These are phyloP conservation scores for Pyronema omphalodes DNA, from an alignment of 495 filamentous ascomycete genomes.

Conservation along the genomic window DNA sequence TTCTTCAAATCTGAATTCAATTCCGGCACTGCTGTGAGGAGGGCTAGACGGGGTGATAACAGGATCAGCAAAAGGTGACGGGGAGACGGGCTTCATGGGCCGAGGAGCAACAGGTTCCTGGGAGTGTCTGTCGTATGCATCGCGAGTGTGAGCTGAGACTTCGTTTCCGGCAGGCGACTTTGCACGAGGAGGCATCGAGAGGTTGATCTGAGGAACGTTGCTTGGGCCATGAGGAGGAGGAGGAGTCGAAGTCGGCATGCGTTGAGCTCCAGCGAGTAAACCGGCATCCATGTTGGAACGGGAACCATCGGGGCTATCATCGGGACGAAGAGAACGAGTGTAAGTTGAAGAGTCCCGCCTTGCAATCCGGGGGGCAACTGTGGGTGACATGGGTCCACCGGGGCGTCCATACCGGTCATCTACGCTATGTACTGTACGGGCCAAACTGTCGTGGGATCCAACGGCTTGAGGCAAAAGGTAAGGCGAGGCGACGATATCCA, in stretches of 20 bases:
- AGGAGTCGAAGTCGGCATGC: conserved; percentile 46
- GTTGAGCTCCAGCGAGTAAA: conserved; percentile 42
- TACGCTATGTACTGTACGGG: conserved; percentile 49
- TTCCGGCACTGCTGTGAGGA: conserved; percentile 10
- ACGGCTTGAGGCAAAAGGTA: conserved; percentile 76
- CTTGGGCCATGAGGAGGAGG: conserved; percentile 23
- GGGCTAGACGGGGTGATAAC: not conserved
- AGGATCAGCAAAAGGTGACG: not conserved
- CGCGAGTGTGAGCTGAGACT: conserved; percentile 4
- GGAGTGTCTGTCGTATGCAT: not conserved
- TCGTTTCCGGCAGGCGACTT: conserved; percentile 5
- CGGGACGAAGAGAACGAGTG: conserved; percentile 27
- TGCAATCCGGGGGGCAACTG: not conserved
- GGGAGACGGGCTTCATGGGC: not conserved
- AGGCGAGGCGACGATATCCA: conserved; percentile 54
- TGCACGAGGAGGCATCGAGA: conserved; percentile 5
- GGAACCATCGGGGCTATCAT: conserved; percentile 30
- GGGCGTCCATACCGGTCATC: conserved; percentile 68
- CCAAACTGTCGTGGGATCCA: conserved; percentile 63
- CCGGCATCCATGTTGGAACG: conserved; percentile 33
- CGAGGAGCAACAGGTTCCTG: not conserved
- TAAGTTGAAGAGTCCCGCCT: conserved; percentile 21
- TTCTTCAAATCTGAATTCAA: conserved; percentile 35
- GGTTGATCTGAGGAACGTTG: conserved; percentile 9
- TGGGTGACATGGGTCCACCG: not conserved